These are phyloP conservation scores for Aquilaria yunnanensis DNA, from an alignment of 345 rosid species.

Conservation along the genomic window DNA sequence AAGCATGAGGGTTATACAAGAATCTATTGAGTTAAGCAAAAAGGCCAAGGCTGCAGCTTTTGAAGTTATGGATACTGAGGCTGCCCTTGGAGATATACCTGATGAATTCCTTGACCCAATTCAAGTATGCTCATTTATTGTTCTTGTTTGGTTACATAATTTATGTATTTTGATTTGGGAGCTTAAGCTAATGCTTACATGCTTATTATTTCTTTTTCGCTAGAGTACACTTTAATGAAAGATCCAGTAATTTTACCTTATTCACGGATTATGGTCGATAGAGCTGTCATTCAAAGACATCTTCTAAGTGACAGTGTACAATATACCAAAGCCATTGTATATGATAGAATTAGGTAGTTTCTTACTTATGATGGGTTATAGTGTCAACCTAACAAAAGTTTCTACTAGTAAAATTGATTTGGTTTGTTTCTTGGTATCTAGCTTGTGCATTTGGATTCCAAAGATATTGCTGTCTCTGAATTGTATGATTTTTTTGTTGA, in stretches of 20 bases:
- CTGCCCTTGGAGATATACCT: constrained; percentile 75
- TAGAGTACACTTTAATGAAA: constrained; percentile 90
- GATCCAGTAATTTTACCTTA: constrained; percentile 97
- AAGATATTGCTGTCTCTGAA: no score
- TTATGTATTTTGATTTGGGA: neutral
- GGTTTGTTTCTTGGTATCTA: no score
- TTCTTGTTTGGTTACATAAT: neutral
- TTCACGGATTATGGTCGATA: constrained; percentile 75
- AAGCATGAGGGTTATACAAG: constrained; percentile 61
- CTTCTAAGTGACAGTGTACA: constrained; percentile 87
- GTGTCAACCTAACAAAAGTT: no score
- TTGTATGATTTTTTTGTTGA: no score
- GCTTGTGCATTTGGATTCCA: no score
- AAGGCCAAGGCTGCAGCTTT: constrained; percentile 88
- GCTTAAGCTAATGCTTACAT: neutral
- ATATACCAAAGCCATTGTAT: no score
- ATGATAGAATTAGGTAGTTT: no score
- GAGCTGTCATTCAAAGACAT: constrained; percentile 95
- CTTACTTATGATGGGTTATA: no score
- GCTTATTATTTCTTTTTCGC: neutral
- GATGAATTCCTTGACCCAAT: constrained; percentile 98
- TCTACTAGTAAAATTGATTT: no score
- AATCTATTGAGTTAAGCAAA: constrained; percentile 69
- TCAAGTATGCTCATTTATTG: constrained; percentile 41
- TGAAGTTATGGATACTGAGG: constrained; percentile 95